Conservation (phyloP, 768 basidiomycete species). For the Podaxis sp. region DNA sequence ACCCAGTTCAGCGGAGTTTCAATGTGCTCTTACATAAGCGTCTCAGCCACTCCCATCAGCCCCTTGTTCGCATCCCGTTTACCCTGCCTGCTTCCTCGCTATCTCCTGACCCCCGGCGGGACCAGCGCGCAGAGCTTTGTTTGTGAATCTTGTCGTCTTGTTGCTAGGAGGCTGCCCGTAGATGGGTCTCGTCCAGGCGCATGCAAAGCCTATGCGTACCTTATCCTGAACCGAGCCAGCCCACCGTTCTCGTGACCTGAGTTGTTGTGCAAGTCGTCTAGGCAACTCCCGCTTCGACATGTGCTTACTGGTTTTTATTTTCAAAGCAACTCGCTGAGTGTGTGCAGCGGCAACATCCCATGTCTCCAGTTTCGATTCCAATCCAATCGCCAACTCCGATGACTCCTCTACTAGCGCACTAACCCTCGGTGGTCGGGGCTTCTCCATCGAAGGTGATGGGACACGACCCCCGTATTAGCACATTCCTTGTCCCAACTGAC, state of each 20-base stretch:
- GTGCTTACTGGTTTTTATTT: neutral
- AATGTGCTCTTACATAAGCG: neutral
- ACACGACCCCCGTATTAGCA: neutral
- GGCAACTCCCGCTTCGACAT: neutral
- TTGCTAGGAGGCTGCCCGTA: neutral
- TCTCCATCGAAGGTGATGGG: neutral
- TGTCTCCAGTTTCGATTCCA: neutral
- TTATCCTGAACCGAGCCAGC: neutral
- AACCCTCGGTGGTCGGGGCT: neutral
- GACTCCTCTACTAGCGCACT: neutral
- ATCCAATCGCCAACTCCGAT: neutral
- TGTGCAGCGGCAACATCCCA: neutral
- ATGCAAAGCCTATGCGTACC: neutral
- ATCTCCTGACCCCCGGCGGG: neutral
- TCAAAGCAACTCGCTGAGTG: neutral
- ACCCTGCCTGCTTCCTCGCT: neutral
- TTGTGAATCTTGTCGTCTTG: neutral
- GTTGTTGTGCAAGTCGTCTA: neutral
- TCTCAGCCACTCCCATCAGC: neutral
- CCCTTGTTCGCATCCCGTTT: neutral
- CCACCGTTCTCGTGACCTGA: neutral
- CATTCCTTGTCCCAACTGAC: neutral
- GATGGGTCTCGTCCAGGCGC: neutral
- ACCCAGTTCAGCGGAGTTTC: slow-evolving; percentile 8
- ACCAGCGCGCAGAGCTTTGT: neutral